A percentile compares a stretch with the other conserved stretches of the same genome.
phyloP scores from a whole-genome alignment of 805 yeast genomes.

The Yarrowia sp. region DNA sequence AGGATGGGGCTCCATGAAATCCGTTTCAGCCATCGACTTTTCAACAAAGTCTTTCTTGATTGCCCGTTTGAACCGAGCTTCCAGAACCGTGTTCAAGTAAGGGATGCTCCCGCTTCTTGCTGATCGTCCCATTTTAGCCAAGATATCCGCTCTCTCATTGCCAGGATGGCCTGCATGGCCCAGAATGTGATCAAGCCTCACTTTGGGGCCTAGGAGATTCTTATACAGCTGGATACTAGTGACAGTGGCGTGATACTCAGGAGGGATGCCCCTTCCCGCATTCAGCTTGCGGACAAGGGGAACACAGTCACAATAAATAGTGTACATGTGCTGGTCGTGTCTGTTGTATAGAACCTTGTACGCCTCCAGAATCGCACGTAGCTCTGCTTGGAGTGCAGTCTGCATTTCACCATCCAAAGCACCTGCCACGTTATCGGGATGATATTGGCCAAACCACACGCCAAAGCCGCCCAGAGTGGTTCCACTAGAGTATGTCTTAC shows the following conservation, averaged over 20 bases:
- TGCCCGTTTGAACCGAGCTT: neutral
- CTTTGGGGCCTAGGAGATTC: neutral
- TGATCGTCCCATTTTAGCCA: neutral
- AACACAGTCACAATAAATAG: neutral
- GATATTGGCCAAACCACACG: constrained; percentile 5
- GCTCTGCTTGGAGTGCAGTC: neutral
- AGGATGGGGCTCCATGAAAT: no score
- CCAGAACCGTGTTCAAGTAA: neutral
- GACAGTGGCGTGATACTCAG: neutral
- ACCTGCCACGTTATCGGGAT: neutral
- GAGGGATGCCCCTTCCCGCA: neutral
- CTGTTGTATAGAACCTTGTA: neutral
- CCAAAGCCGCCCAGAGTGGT: neutral
- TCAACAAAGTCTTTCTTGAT: neutral
- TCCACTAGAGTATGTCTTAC: neutral
- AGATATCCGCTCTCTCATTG: neutral
- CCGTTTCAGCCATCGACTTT: no score
- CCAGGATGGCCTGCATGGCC: neutral
- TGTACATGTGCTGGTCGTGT: neutral
- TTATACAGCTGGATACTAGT: neutral
- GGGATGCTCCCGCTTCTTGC: neutral
- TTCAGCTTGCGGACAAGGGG: neutral
- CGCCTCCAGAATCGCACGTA: neutral
- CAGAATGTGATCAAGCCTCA: neutral
- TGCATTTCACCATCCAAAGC: neutral